Percentiles rank a stretch among this genome's conserved stretches.
These are phyloP conservation scores for Heracleum sosnowskyi DNA, from an alignment of 129 eudicot species.

Conservation along the genomic window DNA sequence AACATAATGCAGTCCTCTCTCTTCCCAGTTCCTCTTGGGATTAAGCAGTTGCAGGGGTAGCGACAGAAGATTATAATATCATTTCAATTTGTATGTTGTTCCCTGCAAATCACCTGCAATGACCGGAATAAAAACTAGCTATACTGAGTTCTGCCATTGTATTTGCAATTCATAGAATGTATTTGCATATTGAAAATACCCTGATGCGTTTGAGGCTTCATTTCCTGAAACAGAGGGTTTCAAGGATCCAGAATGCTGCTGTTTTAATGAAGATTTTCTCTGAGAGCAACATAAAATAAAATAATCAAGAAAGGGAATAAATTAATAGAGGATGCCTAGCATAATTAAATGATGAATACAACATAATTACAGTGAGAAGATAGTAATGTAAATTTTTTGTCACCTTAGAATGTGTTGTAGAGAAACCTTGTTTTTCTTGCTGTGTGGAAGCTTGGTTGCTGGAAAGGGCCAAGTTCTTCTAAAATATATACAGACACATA, in stretches of 20 bases:
- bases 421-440: slow-evolving; percentile 8
- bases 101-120: slow-evolving; percentile 19
- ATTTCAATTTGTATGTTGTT: slow-evolving; percentile 14
- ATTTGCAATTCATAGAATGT: neutral
- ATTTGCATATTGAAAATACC: neutral
- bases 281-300: neutral
- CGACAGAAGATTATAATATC: neutral
- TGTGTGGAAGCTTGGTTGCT: slow-evolving; percentile 19
- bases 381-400: slow-evolving; percentile 7
- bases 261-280: slow-evolving; percentile 32
- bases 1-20: neutral
- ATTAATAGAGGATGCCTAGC: neutral
- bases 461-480: slow-evolving; percentile 26
- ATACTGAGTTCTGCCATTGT: slow-evolving; percentile 10
- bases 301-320: neutral
- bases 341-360: neutral
- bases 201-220: slow-evolving; percentile 20
- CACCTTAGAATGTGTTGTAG: slow-evolving; percentile 29
- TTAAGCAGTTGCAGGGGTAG: slow-evolving; percentile 20
- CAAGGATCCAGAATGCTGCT: slow-evolving; percentile 38
- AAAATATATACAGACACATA: neutral
- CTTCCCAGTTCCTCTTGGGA: neutral
- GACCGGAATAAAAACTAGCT: neutral
- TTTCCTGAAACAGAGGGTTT: slow-evolving; percentile 26
- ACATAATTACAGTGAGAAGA: neutral